phyloP scores from a whole-genome alignment of 75 land plant species.

The Selaginella tamariscina region DNA sequence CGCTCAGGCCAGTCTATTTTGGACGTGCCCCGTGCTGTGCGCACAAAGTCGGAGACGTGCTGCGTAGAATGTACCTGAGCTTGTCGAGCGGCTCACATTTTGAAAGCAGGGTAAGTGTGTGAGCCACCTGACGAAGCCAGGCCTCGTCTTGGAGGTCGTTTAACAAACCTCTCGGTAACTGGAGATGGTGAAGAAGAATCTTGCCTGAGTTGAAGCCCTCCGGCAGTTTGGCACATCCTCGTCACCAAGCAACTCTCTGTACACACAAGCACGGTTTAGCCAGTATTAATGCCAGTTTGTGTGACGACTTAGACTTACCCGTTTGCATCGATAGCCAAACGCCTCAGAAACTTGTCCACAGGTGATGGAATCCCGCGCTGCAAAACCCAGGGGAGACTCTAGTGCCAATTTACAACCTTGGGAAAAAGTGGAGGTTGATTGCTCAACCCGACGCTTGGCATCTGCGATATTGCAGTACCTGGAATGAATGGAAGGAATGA shows the following conservation, averaged over 20 bases:
- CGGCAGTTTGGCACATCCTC: not conserved
- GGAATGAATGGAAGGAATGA: slow-evolving; percentile 3
- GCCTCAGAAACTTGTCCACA: slow-evolving; percentile 1
- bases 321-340: slow-evolving; percentile 1
- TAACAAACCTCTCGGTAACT: not conserved
- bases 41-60: slow-evolving; percentile 4
- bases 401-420: not conserved
- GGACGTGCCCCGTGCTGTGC: not conserved
- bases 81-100: slow-evolving; percentile 1
- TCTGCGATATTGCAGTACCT: not conserved
- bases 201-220: slow-evolving; percentile 3
- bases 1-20: not conserved
- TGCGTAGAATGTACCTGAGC: slow-evolving; percentile 1
- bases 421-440: not conserved
- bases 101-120: not conserved
- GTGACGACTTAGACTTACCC: not conserved
- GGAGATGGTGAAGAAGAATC: not conserved
- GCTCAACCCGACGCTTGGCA: not conserved
- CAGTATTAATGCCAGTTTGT: slow-evolving; percentile 3
- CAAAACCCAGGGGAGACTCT: slow-evolving; percentile 3
- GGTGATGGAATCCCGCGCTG: not conserved
- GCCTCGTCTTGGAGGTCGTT: not conserved
- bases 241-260: slow-evolving; percentile 1
- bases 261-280: slow-evolving; percentile 3
- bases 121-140: slow-evolving; percentile 4